Conservation (phyloP, 2,329 filamentous ascomycete species). For the Botrytis hyacinthi region DNA sequence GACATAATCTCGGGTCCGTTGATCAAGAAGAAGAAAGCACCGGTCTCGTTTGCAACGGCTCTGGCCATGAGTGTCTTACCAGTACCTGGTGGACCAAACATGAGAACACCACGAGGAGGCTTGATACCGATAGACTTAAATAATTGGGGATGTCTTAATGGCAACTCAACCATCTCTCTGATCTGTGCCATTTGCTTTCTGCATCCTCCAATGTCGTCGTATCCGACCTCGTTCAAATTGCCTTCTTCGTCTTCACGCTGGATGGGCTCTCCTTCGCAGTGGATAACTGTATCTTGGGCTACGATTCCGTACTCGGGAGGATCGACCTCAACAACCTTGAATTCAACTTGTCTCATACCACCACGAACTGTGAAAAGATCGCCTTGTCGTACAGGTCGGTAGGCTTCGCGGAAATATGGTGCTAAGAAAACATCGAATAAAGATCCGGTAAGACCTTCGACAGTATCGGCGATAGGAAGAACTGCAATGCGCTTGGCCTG, state of each 20-base stretch:
- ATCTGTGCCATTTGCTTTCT: slow-evolving; percentile 99
- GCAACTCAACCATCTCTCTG: slow-evolving; percentile 95
- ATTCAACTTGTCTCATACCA: slow-evolving; percentile 98
- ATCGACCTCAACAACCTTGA: slow-evolving; percentile 99
- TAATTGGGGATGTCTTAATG: slow-evolving; percentile 92
- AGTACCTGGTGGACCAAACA: slow-evolving; percentile 95
- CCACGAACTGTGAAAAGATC: slow-evolving; percentile 96
- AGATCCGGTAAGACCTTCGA: slow-evolving; percentile 95
- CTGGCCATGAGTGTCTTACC: slow-evolving; percentile 99
- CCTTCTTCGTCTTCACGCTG: slow-evolving; percentile 99
- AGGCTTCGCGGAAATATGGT: slow-evolving; percentile 98
- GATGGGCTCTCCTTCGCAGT: slow-evolving; percentile 96
- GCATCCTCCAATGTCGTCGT: slow-evolving; percentile 99
- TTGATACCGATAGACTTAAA: slow-evolving; percentile 99
- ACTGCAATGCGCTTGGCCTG: slow-evolving; percentile 99
- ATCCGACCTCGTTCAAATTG: slow-evolving; percentile 98
- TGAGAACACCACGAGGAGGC: slow-evolving; percentile 94
- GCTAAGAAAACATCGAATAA: slow-evolving; percentile 99
- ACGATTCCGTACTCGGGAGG: slow-evolving; percentile 98
- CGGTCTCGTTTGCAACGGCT: slow-evolving; percentile 97
- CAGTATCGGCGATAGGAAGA: slow-evolving; percentile 94
- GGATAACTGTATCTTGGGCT: slow-evolving; percentile 96
- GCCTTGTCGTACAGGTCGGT: slow-evolving; percentile 93
- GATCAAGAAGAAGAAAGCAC: slow-evolving; percentile 99
- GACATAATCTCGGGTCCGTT: slow-evolving; percentile 99